A percentile compares a stretch with the other conserved stretches of the same genome.
Evolutionary conservation across 345 rosid genomes (phyloP).

Genomic region (Sonneratia alba): DNA sequence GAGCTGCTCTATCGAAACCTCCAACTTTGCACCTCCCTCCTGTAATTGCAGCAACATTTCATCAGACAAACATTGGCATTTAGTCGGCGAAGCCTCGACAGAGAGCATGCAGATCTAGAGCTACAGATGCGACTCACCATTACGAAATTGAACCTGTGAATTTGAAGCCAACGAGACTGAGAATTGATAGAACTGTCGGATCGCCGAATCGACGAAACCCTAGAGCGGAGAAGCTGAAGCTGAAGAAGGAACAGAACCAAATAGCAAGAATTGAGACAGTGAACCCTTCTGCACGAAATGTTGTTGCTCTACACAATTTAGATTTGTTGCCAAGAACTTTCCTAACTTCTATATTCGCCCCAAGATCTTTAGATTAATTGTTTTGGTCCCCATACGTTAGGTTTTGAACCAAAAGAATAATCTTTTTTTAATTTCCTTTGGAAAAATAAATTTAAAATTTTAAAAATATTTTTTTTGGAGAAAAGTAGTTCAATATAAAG

Average conservation of each 20-base stretch:
- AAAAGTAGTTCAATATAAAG: no score
- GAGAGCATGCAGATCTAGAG: background rate
- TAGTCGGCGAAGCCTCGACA: background rate
- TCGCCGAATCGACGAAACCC: background rate
- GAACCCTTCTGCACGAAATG: constrained; percentile 8
- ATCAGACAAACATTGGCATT: background rate
- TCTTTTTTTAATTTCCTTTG: no score
- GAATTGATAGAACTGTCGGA: background rate
- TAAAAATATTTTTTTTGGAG: no score
- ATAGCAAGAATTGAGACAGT: background rate
- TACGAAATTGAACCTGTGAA: background rate
- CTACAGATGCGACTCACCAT: background rate
- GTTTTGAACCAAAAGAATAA: no score
- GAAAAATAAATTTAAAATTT: no score
- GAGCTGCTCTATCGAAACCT: constrained; percentile 56
- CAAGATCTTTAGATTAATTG: background rate
- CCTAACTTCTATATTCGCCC: no score
- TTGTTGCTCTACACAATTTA: background rate
- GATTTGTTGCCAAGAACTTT: background rate
- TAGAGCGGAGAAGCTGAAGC: background rate
- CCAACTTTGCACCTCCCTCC: constrained; percentile 43
- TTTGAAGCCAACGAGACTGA: background rate
- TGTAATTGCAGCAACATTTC: constrained; percentile 15
- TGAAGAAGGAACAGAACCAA: background rate
- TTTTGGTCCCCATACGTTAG: background rate